These are phyloP conservation scores for Lactarius trivialis DNA, from an alignment of 768 basidiomycete genomes.

Conservation along the genomic window DNA sequence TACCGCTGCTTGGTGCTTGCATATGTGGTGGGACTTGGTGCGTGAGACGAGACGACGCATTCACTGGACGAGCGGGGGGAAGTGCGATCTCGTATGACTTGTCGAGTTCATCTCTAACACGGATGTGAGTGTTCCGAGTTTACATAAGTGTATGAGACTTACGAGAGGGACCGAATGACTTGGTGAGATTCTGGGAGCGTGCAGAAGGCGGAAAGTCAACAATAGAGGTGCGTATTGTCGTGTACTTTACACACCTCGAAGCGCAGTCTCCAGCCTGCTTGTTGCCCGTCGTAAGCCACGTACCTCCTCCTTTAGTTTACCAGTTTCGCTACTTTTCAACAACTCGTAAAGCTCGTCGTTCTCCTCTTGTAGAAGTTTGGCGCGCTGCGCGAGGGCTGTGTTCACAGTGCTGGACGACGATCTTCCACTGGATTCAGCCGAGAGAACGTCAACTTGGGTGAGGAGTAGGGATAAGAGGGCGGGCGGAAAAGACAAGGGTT, in stretches of 20 bases:
- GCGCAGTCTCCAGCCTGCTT: slow-evolving; percentile 61
- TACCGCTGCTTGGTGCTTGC: slow-evolving; percentile 25
- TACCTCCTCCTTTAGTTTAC: slow-evolving; percentile 77
- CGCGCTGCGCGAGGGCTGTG: slow-evolving; percentile 69
- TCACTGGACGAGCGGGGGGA: slow-evolving; percentile 35
- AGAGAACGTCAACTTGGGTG: slow-evolving; percentile 52
- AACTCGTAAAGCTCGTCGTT: slow-evolving; percentile 82
- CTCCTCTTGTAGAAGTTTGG: slow-evolving; percentile 71
- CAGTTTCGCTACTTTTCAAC: slow-evolving; percentile 67
- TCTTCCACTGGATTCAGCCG: slow-evolving; percentile 27
- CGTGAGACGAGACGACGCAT: slow-evolving; percentile 37
- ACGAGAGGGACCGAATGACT: slow-evolving; percentile 67
- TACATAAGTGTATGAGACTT: slow-evolving; percentile 31
- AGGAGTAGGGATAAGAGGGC: slow-evolving; percentile 61
- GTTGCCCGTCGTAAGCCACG: slow-evolving; percentile 62
- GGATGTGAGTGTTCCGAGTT: slow-evolving; percentile 15
- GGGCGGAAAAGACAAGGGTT: slow-evolving; percentile 64
- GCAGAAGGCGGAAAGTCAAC: slow-evolving; percentile 3
- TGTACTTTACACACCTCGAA: slow-evolving; percentile 51
- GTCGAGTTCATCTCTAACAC: slow-evolving; percentile 63
- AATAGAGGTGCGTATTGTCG: slow-evolving; percentile 1
- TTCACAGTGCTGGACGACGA: slow-evolving; percentile 48
- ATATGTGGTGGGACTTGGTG: slow-evolving; percentile 33
- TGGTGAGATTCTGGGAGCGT: slow-evolving; percentile 62
- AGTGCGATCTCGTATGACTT: slow-evolving; percentile 64